A percentile compares a stretch with the other conserved stretches of the same genome.
Evolutionary conservation across 345 rosid species (phyloP).

Genomic region (Murraya koenigii): DNA sequence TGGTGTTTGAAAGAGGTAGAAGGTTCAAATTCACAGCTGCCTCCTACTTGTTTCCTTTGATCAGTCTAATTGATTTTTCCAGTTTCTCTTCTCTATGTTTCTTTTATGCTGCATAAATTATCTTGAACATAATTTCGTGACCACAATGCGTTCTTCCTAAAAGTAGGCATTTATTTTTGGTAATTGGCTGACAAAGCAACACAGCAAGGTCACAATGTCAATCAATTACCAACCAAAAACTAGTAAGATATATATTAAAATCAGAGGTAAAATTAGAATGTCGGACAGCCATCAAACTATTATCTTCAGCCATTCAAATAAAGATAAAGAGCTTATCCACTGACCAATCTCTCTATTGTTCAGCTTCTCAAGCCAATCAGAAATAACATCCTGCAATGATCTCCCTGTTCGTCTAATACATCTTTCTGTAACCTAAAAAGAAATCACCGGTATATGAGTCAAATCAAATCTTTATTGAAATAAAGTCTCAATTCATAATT

Average conservation of each 20-base stretch:
- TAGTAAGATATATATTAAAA: neutral
- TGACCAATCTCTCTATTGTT: conserved; percentile 73
- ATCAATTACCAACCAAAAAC: neutral
- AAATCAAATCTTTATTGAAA: neutral
- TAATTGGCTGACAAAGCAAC: neutral
- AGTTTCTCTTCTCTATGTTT: neutral
- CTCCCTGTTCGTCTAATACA: conserved; percentile 62
- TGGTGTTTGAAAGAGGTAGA: neutral
- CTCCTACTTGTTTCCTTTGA: neutral
- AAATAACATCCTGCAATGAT: conserved; percentile 60
- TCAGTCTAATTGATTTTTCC: too few relatives aligned
- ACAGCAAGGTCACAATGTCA: neutral
- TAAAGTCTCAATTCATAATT: neutral
- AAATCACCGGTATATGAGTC: conserved; percentile 9
- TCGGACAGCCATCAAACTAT: neutral
- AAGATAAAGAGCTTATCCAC: conserved; percentile 9
- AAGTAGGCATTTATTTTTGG: neutral
- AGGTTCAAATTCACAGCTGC: neutral
- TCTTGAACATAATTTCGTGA: neutral
- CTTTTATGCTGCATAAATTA: neutral
- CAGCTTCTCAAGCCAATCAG: conserved; percentile 65
- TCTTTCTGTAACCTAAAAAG: conserved; percentile 64
- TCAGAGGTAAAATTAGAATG: neutral
- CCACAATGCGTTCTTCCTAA: neutral
- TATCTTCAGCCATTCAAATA: conserved; percentile 4